Conservation (phyloP, 2,329 filamentous ascomycete genomes). For the Plenodomus lindquistii region DNA sequence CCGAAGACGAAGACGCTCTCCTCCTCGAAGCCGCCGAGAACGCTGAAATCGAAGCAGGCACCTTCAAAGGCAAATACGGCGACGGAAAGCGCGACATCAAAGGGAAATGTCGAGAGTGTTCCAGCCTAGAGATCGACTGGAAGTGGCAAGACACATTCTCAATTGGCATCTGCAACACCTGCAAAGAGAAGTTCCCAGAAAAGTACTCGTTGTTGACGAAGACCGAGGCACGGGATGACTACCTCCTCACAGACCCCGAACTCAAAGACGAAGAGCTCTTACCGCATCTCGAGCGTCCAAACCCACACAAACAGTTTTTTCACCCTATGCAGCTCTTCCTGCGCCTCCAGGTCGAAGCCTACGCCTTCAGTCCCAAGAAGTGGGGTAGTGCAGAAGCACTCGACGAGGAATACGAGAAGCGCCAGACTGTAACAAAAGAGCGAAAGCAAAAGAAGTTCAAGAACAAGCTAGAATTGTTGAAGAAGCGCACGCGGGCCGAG, state of each 20-base stretch:
- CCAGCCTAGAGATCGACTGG: conserved; percentile 85
- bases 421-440: conserved; percentile 78
- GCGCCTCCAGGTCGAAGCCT: conserved; percentile 90
- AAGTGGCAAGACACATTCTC: conserved; percentile 88
- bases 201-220: conserved; percentile 96
- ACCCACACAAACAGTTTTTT: conserved; percentile 95
- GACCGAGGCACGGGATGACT: conserved; percentile 94
- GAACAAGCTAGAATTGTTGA: conserved; percentile 83
- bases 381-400: conserved; percentile 87
- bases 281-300: conserved; percentile 84
- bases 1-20: conserved; percentile 30
- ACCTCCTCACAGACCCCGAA: conserved; percentile 91
- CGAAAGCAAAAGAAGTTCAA: conserved; percentile 92
- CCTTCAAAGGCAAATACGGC: conserved; percentile 39
- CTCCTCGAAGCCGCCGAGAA: conserved; percentile 47
- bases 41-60: conserved; percentile 38
- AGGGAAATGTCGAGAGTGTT: conserved; percentile 83
- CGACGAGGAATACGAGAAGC: conserved; percentile 83
- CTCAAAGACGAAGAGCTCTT: conserved; percentile 85
- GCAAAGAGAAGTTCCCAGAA: conserved; percentile 88
- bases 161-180: conserved; percentile 74
- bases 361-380: conserved; percentile 79
- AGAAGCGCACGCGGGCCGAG: conserved; percentile 90
- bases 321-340: conserved; percentile 99
- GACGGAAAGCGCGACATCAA: conserved; percentile 49